Base-by-base conservation (phyloP, 805 yeast species). In the Scheffersomyces ergatensis region DNA sequence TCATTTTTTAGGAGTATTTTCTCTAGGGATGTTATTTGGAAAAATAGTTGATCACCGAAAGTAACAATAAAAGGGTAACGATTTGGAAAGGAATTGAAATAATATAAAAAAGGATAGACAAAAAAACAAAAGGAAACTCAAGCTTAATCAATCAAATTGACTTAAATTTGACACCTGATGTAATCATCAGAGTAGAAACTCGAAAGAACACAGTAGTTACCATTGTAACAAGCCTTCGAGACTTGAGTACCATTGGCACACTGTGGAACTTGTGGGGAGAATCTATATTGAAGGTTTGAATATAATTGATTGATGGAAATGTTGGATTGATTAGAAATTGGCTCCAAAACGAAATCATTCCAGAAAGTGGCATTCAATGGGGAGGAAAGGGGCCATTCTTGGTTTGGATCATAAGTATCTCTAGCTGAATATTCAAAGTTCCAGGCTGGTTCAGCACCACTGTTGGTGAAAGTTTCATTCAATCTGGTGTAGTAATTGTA, bases 321-420 rank as follows among this genome's bases (percentile, higher is more conserved):
- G 48, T 75, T 62, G 35, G 63, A 46, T 39, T 46, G 45, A 35
- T 58, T 53, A 34, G 67, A 63, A 47, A 83, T 65, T 29, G 62
- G 59, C 21, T 63, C 57, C 3, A 82, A 76, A 14, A 80, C 82
- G 37, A 47, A 27, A 17, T 34, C 57, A 42, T 80, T 78, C 89
- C 89, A 80, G 66, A 81, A 82, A n/a, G 80, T 73, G 15, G 79
- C 89, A 53, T 82, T 83, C 52, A 82, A 69, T 11, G 88, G 86
- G 12, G 83, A 67, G 6, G 55, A 46, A 12, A 42, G 48, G 16
- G 88, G 87, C 89, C 89, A 83, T 13, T 63, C 54, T 3, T 62
- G 58, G 11, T 70, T 55, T 15, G 76, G 65, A 39, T 74, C 76
- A 45, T 79, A 83, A 2, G 70, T 63, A 1, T 74, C 78, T 58